Base-by-base conservation (phyloP, 805 yeast genomes). In the Barnettozyma populi region DNA sequence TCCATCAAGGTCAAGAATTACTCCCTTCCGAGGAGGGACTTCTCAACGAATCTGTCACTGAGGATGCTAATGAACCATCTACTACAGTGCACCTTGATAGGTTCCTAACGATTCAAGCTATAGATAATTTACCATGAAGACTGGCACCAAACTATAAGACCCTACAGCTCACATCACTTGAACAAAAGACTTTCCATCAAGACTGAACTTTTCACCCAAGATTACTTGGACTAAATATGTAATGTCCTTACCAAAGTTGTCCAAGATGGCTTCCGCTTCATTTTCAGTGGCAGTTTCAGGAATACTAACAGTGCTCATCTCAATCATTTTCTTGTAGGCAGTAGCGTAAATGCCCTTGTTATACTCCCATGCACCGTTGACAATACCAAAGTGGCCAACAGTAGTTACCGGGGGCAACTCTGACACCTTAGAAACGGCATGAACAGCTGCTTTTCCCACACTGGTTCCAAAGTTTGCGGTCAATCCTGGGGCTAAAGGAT, bases 401-500 rank as follows among this genome's bases (percentile, higher is more conserved):
- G 41, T 36, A 9, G 49, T 38, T 7, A 45, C 19, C 9, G 42
- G 39, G 4, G 36, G 44, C 18, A 42, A 36, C 13, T 38, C 39
- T 13, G 39, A 13, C 18, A 27, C 27, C 11, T 39, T 43, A 2
- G 41, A 24, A 7, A 23, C 44, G 7, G 40, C 14, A 7, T 42
- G 19, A 20, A 43, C 54, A 19, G 54, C 48, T 14, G 54, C 49
- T 40, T 51, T 48, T 5, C 54, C 54, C 20, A 51, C 54, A 41
- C 52, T 45, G 7, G 54, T 48, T 39, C 46, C 54, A 38, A 51
- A 51, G 21, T 36, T 50, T 7, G 44, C 39, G 19, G 44, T 44
- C 18, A 47, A 36, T 10, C 36, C 41, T 19, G 45, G 47, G 5
- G 47, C 36, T 11, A 29, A 27, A 19, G 48, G 51, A 35, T 39